Percentiles rank a stretch among this genome's conserved stretches.
Conservation (phyloP, 2,329 filamentous ascomycete genomes). For the Capronia coronata region DNA sequence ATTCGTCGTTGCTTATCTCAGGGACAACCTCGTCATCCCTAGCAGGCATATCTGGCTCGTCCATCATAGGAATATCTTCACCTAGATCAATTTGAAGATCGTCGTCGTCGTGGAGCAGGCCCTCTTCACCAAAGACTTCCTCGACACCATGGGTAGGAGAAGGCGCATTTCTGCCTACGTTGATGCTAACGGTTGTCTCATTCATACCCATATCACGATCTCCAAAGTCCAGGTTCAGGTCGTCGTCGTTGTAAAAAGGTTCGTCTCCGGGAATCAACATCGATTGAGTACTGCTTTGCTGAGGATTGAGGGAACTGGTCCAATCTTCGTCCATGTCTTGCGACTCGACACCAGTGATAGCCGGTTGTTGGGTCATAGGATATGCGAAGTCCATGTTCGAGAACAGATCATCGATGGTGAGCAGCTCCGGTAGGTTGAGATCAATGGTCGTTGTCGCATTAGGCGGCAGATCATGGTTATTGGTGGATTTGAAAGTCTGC, state of each 20-base stretch:
- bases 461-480: conserved; percentile 90
- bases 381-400: conserved; percentile 77
- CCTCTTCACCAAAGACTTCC: conserved; percentile 49
- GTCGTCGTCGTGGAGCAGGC: conserved; percentile 49
- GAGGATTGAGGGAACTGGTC: conserved; percentile 71
- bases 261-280: conserved; percentile 44
- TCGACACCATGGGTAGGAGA: conserved; percentile 61
- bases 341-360: conserved; percentile 12
- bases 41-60: conserved; percentile 38
- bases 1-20: conserved; percentile 48
- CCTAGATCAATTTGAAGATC: conserved; percentile 49
- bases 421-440: conserved; percentile 80
- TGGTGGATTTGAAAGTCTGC: conserved; percentile 86
- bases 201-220: conserved; percentile 61
- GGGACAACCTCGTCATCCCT: conserved; percentile 55
- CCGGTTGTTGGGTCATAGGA: conserved; percentile 66
- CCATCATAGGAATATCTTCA: conserved; percentile 40
- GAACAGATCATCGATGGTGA: conserved; percentile 88
- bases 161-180: conserved; percentile 83
- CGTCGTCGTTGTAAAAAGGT: conserved; percentile 54
- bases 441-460: conserved; percentile 76
- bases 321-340: conserved; percentile 44
- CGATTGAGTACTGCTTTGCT: conserved; percentile 54
- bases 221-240: conserved; percentile 67
- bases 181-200: conserved; percentile 62